Conservation (phyloP, 805 yeast species). For the Ascoidea asiatica region DNA sequence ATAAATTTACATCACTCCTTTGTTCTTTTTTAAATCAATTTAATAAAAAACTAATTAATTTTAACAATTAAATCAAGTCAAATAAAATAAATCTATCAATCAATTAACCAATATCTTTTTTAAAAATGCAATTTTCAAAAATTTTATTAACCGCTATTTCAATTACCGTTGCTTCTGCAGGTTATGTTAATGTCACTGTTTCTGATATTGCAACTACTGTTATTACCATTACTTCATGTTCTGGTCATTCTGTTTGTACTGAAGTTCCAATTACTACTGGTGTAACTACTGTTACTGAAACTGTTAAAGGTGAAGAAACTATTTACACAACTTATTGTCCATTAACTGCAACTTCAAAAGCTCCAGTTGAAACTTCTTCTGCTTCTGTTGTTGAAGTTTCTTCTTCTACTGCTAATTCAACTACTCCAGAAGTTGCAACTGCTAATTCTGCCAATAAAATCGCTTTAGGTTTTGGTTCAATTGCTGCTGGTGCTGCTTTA, state of each 20-base stretch:
- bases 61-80: too few species aligned
- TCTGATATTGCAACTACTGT: slow-evolving; percentile 9
- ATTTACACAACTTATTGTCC: slow-evolving; percentile 18
- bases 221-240: slow-evolving; percentile 13
- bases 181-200: slow-evolving; percentile 1
- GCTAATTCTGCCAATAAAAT: slow-evolving; percentile 1
- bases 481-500: slow-evolving; percentile 7
- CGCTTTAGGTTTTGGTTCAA: slow-evolving; percentile 3
- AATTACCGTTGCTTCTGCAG: not conserved
- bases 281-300: slow-evolving; percentile 15
- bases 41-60: too few species aligned
- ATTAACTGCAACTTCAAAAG: slow-evolving; percentile 7
- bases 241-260: slow-evolving; percentile 11
- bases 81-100: too few species aligned
- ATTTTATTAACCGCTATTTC: not conserved
- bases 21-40: too few species aligned
- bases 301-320: slow-evolving; percentile 14
- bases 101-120: too few species aligned
- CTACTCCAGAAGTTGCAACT: slow-evolving; percentile 7
- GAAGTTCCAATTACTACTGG: slow-evolving; percentile 15
- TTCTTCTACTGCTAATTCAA: not conserved
- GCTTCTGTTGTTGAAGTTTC: not conserved
- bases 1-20: too few species aligned
- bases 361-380: slow-evolving; percentile 3
- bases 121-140: not conserved